Evolutionary conservation across 2,329 filamentous ascomycete genomes (phyloP), one percentile per base, ranked within the genome.

Genomic region (Microsporum ferrugineum): DNA sequence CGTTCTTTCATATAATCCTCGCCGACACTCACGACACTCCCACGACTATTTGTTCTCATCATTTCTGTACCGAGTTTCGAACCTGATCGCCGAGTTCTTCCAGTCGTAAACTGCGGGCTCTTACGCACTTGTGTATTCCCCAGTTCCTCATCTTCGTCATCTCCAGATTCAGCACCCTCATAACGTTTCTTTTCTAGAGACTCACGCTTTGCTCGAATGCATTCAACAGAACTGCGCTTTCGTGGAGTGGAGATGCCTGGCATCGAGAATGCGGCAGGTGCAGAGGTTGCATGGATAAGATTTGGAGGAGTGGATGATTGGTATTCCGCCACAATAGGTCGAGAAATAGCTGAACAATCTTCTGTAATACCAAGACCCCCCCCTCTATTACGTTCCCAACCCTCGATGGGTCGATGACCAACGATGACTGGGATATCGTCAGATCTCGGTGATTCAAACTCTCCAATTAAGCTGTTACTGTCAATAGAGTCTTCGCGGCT

Each of bases 21-120:
- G 57, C 71, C 72, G 58, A 73, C 75, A 60, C 76, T 78, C 41
- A 78, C 76, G 36, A 89, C 83, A 69, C 91, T 96, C 57, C 95
- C 92, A 68, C 92, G 88, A 70, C 90, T 96, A 72, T 96, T 95
- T 23, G 92, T 95, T 56, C 92, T 85, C 89, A 96, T 92, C 92
- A 97, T 96, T 73, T 97, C 92, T 57, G 91, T 94, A 1, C 91
- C 91, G 1, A 97, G 82, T 73, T 96, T 96, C 0, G 91, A 96
- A 60, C 87, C 88, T 10, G 88, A 87, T 29, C 88, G 80, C 41
- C 80, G 60, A 12, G 57, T 60, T 45, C 62, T 64, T 29, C 49
- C 57, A 2, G 76, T 78, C 41, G 82, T 78, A 45, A 77, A 63
- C 68, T 80, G 66, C 72, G 73, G 87, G 74, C 76, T 78, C 63